Conservation (phyloP, 441 rosid species). For the Raphanus hybrid region DNA sequence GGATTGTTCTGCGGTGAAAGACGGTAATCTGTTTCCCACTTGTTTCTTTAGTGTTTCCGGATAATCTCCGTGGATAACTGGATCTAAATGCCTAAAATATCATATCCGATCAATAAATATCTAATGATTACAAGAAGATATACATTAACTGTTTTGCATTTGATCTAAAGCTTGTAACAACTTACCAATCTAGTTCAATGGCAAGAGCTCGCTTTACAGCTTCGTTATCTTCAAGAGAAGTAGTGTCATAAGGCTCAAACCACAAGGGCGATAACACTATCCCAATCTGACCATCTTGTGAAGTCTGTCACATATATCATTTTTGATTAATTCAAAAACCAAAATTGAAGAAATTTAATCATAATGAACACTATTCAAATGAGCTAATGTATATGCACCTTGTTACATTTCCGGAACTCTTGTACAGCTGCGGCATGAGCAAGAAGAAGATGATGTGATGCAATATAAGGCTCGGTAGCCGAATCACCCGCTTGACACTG, state of each 20-base stretch:
- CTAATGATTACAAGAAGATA: background rate
- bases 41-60: constrained; percentile 37
- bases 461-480: constrained; percentile 47
- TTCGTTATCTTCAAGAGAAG: constrained; percentile 26
- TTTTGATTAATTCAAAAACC: background rate
- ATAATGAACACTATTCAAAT: too few relatives aligned
- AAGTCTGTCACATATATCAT: constrained; percentile 17
- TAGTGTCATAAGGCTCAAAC: constrained; percentile 44
- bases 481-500: constrained; percentile 40
- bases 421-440: constrained; percentile 51
- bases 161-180: constrained; percentile 1
- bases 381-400: constrained; percentile 27
- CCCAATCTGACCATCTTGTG: constrained; percentile 46
- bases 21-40: constrained; percentile 45
- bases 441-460: constrained; percentile 46
- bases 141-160: background rate
- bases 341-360: background rate
- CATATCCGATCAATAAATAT: background rate
- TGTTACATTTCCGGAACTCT: constrained; percentile 39
- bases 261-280: constrained; percentile 40
- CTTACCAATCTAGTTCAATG: constrained; percentile 47
- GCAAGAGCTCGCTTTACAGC: constrained; percentile 49
- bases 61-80: constrained; percentile 49
- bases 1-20: constrained; percentile 45
- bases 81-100: constrained; percentile 45